phyloP scores from a whole-genome alignment of 1,139 yeast genomes.

The Sugiyamaella grinbergsii region DNA sequence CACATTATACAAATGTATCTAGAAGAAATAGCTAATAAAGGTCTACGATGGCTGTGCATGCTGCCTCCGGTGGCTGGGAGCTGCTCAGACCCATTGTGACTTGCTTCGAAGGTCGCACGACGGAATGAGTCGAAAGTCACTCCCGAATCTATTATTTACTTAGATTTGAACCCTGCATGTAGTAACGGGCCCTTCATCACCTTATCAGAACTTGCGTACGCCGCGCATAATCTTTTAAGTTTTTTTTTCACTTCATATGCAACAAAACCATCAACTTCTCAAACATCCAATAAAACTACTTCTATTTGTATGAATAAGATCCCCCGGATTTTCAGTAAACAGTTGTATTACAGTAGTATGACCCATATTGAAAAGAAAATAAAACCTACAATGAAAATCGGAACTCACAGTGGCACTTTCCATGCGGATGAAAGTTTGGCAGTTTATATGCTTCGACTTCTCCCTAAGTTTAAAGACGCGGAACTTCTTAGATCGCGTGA shows the following conservation, averaged over 20 bases:
- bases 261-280: no score
- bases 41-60: no score
- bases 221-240: conserved; percentile 2
- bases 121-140: no score
- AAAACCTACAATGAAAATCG: conserved; percentile 51
- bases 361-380: conserved; percentile 22
- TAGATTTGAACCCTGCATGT: no score
- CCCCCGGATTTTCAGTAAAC: not conserved
- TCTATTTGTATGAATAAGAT: conserved; percentile 3
- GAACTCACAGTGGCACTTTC: conserved; percentile 93
- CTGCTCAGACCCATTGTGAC: no score
- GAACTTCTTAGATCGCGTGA: conserved; percentile 79
- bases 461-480: conserved; percentile 71
- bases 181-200: no score
- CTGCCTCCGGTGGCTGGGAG: no score
- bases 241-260: conserved; percentile 2
- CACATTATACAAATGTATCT: not conserved
- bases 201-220: not conserved
- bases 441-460: conserved; percentile 73
- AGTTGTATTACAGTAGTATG: conserved; percentile 8
- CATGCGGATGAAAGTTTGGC: conserved; percentile 99
- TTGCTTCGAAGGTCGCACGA: no score
- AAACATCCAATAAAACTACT: not conserved
- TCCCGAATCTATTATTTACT: no score
- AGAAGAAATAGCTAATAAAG: no score